These are phyloP conservation scores for Solanum gandarillasii DNA, from an alignment of 257 asterid species.

Conservation along the genomic window DNA sequence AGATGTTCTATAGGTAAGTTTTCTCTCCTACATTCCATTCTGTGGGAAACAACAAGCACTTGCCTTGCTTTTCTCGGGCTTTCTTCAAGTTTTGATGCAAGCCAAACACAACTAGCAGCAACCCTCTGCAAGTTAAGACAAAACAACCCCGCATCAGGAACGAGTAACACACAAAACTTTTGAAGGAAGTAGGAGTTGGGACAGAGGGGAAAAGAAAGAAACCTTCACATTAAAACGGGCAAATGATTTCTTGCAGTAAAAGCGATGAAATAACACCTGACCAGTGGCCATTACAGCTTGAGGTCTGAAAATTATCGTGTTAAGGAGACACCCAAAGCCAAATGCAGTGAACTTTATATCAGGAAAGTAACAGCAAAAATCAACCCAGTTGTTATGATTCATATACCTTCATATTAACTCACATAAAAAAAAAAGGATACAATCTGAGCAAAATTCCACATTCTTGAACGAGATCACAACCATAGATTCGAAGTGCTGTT, in stretches of 20 bases:
- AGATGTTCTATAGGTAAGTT: slow-evolving; percentile 69
- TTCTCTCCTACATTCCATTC: slow-evolving; percentile 98
- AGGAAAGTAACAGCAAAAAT: neutral
- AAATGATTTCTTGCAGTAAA: slow-evolving; percentile 90
- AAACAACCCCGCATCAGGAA: slow-evolving; percentile 3
- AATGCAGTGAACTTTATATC: neutral
- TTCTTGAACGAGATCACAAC: slow-evolving; percentile 95
- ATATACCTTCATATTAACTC: neutral
- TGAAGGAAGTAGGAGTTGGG: neutral
- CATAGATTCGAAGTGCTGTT: slow-evolving; percentile 73
- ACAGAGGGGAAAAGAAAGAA: neutral
- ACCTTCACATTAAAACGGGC: slow-evolving; percentile 92
- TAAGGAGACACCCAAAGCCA: slow-evolving; percentile 31
- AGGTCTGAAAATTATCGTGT: slow-evolving; percentile 46
- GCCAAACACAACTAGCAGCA: slow-evolving; percentile 99
- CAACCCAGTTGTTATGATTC: neutral
- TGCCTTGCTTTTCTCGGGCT: slow-evolving; percentile 86
- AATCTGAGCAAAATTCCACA: slow-evolving; percentile 82
- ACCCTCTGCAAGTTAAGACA: slow-evolving; percentile 47
- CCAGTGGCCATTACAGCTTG: slow-evolving; percentile 99
- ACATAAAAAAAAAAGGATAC: slow-evolving; percentile 42
- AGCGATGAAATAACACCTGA: slow-evolving; percentile 90
- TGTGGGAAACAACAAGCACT: slow-evolving; percentile 74
- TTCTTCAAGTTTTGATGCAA: slow-evolving; percentile 98
- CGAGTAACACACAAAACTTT: neutral